These are phyloP conservation scores for Cyclospora cayetanensis DNA, from an alignment of 169 alveolate genomes.

Conservation along the genomic window DNA sequence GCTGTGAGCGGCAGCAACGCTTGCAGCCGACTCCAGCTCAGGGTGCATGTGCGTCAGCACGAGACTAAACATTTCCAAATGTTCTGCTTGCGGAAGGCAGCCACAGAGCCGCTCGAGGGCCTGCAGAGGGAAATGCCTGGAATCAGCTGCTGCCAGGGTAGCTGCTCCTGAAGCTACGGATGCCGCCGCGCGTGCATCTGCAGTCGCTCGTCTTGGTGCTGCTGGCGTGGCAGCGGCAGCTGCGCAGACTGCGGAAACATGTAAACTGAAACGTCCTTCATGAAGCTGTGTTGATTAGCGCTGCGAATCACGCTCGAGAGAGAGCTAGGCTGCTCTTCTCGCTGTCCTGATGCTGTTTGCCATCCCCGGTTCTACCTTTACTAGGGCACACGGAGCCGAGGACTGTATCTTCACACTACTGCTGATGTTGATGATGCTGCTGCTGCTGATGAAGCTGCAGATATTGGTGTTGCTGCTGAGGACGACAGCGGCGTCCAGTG, in stretches of 20 bases:
- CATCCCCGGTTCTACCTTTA: background rate
- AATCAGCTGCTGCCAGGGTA: background rate
- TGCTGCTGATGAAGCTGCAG: background rate
- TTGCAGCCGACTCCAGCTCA: background rate
- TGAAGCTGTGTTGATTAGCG: constrained; percentile 10
- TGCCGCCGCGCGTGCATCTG: background rate
- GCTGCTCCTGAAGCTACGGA: background rate
- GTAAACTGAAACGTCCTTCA: background rate
- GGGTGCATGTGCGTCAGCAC: background rate
- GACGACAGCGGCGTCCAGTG: too few relatives aligned
- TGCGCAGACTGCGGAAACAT: background rate
- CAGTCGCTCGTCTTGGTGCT: background rate
- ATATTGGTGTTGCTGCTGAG: constrained; percentile 20
- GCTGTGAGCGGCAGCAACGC: background rate
- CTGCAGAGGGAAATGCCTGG: background rate
- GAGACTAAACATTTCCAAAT: background rate
- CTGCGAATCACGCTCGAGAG: background rate
- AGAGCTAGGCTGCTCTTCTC: background rate
- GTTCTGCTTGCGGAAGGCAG: background rate
- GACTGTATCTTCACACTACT: background rate
- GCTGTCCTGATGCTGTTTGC: background rate
- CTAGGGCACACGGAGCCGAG: background rate
- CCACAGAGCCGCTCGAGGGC: background rate
- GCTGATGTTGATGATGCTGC: background rate
- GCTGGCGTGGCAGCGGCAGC: background rate